Evolutionary conservation across 139 green algal species (phyloP), one percentile per base, ranked within the genome.

Genomic region (Auxenochlorella pyrenoidosa): DNA sequence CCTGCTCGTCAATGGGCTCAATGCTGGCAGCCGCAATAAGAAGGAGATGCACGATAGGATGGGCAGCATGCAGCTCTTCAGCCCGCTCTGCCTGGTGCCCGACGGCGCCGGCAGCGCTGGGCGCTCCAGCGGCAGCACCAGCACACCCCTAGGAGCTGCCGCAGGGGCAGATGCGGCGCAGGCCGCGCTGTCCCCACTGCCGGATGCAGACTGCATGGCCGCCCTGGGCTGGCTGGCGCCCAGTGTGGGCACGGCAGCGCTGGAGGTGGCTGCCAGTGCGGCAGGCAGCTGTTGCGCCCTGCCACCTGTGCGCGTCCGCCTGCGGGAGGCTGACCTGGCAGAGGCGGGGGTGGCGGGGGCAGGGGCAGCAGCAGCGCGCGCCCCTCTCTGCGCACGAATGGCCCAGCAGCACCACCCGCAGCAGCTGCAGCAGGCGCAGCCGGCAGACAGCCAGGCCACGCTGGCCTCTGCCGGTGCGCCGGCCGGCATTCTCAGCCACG

Each of bases 11-110:
- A 75, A 87, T n/a, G 87, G 87, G 1, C 58, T 59, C 63, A 51
- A 71, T 5, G 8, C 26, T 5, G 13, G 44, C 75, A 76, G 44
- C 78, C 41, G 40, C 30, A 63, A 22, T n/a, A 88, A 82, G 54
- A 86, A 88, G 75, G 88, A 91, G 36, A 63, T 88, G 12, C 82
- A 88, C 54, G 82, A 91, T 16, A 58, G 40, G 34, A 41, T 91
- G 47, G 28, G 12, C 30, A 28, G 32, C 28, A 60, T 88, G 88
- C 58, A 66, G 26, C 79, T 90, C 3, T 88, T 79, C 41, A 65
- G 8, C 60, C 75, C 75, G 47, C 34, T 81, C 32, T 66, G 65
- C 81, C 70, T 80, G 47, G 22, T 51, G n/a, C 32, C 68, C 10
- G 65, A 41, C 16, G 30, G 10, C 38, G 63, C 28, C 60, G 59